These are phyloP conservation scores for Xylaria nigripes DNA, from an alignment of 495 filamentous ascomycete species.

Conservation along the genomic window DNA sequence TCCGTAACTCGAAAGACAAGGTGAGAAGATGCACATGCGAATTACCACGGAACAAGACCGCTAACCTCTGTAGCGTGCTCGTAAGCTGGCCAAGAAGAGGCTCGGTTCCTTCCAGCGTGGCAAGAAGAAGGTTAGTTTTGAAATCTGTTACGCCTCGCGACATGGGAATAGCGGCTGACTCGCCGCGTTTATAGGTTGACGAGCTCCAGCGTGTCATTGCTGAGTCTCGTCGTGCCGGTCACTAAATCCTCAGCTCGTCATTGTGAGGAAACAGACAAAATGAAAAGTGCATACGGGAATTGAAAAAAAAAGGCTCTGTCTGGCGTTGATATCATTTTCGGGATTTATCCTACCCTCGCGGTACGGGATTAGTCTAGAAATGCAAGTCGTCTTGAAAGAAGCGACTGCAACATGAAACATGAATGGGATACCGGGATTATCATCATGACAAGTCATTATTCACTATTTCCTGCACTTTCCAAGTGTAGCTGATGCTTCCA, in stretches of 20 bases:
- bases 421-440: constrained; percentile 14
- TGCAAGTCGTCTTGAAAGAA: constrained; percentile 17
- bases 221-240: constrained; percentile 74
- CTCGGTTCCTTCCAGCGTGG: constrained; percentile 96
- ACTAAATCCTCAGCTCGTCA: constrained; percentile 46
- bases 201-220: constrained; percentile 96
- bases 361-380: constrained; percentile 12
- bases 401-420: constrained; percentile 12
- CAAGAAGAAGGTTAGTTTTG: constrained; percentile 66
- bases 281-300: constrained; percentile 5
- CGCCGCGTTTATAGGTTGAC: constrained; percentile 50
- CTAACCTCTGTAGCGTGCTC: constrained; percentile 52
- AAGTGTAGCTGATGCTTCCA: constrained; percentile 7
- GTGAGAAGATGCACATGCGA: neutral
- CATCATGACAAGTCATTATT: constrained; percentile 16
- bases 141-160: neutral
- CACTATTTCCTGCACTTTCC: constrained; percentile 10
- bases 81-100: constrained; percentile 99
- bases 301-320: neutral
- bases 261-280: neutral
- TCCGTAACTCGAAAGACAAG: constrained; percentile 98
- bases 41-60: neutral
- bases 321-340: constrained; percentile 9
- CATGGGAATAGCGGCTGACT: neutral
- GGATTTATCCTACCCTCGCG: constrained; percentile 21